phyloP scores from a whole-genome alignment of 192 early-diverging fungal genomes.

The Chytriomyces confervae region DNA sequence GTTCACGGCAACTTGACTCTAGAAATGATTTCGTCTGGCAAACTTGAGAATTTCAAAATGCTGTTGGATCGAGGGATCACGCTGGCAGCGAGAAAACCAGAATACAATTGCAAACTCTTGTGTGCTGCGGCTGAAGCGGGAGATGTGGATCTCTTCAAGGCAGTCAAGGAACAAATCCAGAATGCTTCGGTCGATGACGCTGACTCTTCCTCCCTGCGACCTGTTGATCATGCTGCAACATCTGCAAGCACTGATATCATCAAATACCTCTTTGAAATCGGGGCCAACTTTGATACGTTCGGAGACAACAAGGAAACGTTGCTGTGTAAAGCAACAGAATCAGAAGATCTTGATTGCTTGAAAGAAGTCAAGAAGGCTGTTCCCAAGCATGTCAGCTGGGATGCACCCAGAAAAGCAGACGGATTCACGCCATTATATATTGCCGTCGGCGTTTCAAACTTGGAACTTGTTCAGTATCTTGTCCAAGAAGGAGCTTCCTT shows the following conservation, averaged over 20 bases:
- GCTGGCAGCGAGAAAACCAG: not conserved
- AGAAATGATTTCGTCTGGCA: not conserved
- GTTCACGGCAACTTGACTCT: not conserved
- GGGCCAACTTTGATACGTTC: not conserved
- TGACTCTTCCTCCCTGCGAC: not conserved
- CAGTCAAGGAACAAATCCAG: not conserved
- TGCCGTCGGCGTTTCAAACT: not conserved
- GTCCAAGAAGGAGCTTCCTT: not conserved
- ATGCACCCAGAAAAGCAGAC: not conserved
- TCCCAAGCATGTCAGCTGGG: not conserved
- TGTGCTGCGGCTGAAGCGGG: not conserved
- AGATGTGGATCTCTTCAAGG: not conserved
- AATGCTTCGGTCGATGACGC: not conserved
- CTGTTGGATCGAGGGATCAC: not conserved
- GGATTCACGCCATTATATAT: not conserved
- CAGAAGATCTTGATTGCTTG: not conserved
- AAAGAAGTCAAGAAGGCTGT: not conserved
- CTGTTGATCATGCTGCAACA: not conserved
- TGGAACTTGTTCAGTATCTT: not conserved
- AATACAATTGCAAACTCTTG: not conserved
- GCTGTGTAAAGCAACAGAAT: not conserved
- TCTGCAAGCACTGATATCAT: not conserved
- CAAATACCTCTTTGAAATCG: not conserved
- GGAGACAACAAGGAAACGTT: not conserved
- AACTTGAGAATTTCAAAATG: not conserved